Conservation (phyloP, 345 rosid genomes). For the Populus nigra region DNA sequence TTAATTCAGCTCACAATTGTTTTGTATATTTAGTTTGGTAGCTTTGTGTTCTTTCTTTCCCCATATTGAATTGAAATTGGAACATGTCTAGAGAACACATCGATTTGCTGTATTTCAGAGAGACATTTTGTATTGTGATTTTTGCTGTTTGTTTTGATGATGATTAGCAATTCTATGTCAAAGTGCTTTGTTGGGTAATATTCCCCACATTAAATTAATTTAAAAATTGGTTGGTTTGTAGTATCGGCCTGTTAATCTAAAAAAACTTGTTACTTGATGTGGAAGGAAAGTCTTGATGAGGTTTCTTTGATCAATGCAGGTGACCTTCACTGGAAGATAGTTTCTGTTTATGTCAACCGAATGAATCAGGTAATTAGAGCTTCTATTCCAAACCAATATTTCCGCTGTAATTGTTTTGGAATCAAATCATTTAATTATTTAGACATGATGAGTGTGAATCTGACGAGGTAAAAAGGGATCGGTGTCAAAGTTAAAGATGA, state of each 20-base stretch:
- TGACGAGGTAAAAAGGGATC: conserved; percentile 18
- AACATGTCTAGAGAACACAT: background rate
- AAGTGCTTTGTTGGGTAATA: background rate
- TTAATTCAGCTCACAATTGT: background rate
- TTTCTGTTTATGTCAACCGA: conserved; percentile 82
- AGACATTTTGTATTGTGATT: background rate
- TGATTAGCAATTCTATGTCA: background rate
- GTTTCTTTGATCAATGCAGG: conserved; percentile 50
- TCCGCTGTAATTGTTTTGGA: background rate
- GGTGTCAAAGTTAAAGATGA: conserved; percentile 29
- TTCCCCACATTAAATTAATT: background rate
- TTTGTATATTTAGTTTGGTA: background rate
- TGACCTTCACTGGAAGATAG: conserved; percentile 93
- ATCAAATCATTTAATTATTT: conserved; percentile 35
- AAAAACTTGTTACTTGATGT: background rate
- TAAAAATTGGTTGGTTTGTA: background rate
- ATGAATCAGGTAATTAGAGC: conserved; percentile 57
- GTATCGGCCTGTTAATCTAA: background rate
- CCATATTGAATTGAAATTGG: background rate
- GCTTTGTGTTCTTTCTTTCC: background rate
- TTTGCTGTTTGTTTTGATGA: background rate
- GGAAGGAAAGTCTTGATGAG: background rate
- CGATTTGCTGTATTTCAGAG: background rate
- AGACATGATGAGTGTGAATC: conserved; percentile 36
- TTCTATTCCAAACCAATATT: background rate